Conservation (phyloP, 2,329 filamentous ascomycete genomes). For the Talaromyces verruculosus region DNA sequence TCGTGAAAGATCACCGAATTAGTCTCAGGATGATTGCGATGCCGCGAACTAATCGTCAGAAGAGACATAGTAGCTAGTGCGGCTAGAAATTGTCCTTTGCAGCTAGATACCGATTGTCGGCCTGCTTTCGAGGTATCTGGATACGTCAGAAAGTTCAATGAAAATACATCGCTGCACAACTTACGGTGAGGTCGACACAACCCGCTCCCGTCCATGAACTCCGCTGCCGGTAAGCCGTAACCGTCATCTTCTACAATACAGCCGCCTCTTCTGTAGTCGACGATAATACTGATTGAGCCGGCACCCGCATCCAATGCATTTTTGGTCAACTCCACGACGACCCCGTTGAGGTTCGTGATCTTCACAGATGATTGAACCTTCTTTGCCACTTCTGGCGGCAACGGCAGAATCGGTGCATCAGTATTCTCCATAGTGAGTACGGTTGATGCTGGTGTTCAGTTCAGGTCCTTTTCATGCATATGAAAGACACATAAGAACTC, state of each 20-base stretch:
- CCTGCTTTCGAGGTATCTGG: conserved; percentile 77
- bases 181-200: conserved; percentile 72
- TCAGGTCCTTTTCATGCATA: not conserved
- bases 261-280: conserved; percentile 73
- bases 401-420: conserved; percentile 57
- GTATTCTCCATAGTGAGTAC: conserved; percentile 26
- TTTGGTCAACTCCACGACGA: conserved; percentile 69
- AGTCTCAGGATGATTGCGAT: conserved; percentile 51
- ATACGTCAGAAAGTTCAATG: conserved; percentile 20
- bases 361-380: conserved; percentile 83
- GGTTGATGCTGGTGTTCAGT: no score
- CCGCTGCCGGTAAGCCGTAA: conserved; percentile 67
- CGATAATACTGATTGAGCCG: conserved; percentile 63
- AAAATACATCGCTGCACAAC: conserved; percentile 19
- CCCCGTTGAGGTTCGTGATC: conserved; percentile 71
- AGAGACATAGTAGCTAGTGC: conserved; percentile 75
- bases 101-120: conserved; percentile 58
- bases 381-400: conserved; percentile 69
- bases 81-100: conserved; percentile 71
- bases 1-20: conserved; percentile 70
- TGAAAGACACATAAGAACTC: no score
- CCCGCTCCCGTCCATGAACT: conserved; percentile 70
- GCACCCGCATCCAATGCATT: conserved; percentile 84
- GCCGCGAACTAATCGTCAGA: conserved; percentile 72
- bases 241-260: conserved; percentile 86